A percentile compares a stretch with the other conserved stretches of the same genome.
These are phyloP conservation scores for Naganishia friedmannii DNA, from an alignment of 768 basidiomycete genomes.

Conservation along the genomic window DNA sequence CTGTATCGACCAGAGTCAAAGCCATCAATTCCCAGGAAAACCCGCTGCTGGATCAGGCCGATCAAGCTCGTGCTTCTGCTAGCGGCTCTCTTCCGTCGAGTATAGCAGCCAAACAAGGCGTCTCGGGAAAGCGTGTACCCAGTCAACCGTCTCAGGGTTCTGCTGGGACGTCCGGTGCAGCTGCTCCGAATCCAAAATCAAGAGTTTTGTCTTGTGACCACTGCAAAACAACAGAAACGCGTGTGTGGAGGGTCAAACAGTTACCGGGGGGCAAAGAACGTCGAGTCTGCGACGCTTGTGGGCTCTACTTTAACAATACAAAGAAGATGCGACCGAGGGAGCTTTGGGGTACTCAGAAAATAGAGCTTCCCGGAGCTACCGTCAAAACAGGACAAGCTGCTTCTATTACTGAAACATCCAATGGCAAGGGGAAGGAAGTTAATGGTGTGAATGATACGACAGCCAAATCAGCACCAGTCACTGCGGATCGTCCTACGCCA, in stretches of 20 bases:
- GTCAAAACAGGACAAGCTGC: constrained; percentile 4
- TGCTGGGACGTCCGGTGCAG: neutral
- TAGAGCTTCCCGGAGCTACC: constrained; percentile 15
- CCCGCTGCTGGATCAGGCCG: constrained; percentile 12
- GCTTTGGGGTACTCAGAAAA: constrained; percentile 28
- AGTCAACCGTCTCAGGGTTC: neutral
- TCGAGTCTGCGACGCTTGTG: constrained; percentile 33
- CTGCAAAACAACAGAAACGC: constrained; percentile 31
- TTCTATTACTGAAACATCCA: neutral
- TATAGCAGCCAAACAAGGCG: neutral
- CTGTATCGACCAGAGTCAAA: neutral
- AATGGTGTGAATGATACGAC: neutral
- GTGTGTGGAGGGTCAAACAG: constrained; percentile 29
- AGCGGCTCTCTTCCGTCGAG: neutral
- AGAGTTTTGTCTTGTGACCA: constrained; percentile 25
- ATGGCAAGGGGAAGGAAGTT: constrained; percentile 6
- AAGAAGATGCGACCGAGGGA: constrained; percentile 33
- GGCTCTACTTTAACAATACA: constrained; percentile 31
- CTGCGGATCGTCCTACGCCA: neutral
- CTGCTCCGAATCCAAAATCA: neutral
- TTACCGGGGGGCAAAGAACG: constrained; percentile 28
- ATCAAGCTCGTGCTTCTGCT: constrained; percentile 11
- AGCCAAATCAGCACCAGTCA: neutral
- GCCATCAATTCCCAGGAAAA: constrained; percentile 6
- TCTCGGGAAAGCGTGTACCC: neutral